phyloP scores from a whole-genome alignment of 495 filamentous ascomycete genomes.

The Penicillium canescens region DNA sequence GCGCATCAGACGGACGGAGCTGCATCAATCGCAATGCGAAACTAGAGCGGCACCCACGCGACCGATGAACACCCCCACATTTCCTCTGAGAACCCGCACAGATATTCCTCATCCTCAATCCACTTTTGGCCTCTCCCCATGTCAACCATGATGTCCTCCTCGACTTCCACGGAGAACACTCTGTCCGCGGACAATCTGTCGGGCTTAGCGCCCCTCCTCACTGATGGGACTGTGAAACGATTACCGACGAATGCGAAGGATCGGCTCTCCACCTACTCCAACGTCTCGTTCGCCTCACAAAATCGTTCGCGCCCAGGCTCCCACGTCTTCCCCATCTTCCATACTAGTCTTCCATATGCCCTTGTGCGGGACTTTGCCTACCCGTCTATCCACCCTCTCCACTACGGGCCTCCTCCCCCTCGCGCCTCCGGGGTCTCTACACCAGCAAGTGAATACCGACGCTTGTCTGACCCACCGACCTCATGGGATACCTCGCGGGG shows the following conservation, averaged over 20 bases:
- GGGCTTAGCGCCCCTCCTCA: conserved; percentile 43
- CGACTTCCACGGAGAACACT: conserved; percentile 51
- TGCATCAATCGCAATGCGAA: conserved; percentile 41
- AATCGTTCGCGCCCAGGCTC: conserved; percentile 71
- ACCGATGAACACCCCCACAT: conserved; percentile 27
- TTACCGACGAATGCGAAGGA: conserved; percentile 73
- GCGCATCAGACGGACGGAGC: background rate
- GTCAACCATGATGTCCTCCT: conserved; percentile 58
- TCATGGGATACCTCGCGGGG: conserved; percentile 54
- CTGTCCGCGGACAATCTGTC: conserved; percentile 36
- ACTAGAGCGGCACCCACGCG: conserved; percentile 32
- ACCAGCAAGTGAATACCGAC: conserved; percentile 76
- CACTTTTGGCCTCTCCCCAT: conserved; percentile 8
- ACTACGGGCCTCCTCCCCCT: conserved; percentile 85
- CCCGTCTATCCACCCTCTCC: conserved; percentile 74
- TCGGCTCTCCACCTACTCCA: conserved; percentile 69
- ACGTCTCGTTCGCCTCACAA: conserved; percentile 55
- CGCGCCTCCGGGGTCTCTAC: conserved; percentile 81
- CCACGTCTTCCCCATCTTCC: conserved; percentile 77
- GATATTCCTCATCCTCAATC: conserved; percentile 14
- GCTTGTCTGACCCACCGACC: conserved; percentile 78
- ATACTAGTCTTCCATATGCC: conserved; percentile 85
- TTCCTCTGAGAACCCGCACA: conserved; percentile 22
- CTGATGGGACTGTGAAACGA: conserved; percentile 36
- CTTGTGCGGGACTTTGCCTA: conserved; percentile 97